Base-by-base conservation (phyloP, 352 stramenopile species). In the Plasmopara muralis region DNA sequence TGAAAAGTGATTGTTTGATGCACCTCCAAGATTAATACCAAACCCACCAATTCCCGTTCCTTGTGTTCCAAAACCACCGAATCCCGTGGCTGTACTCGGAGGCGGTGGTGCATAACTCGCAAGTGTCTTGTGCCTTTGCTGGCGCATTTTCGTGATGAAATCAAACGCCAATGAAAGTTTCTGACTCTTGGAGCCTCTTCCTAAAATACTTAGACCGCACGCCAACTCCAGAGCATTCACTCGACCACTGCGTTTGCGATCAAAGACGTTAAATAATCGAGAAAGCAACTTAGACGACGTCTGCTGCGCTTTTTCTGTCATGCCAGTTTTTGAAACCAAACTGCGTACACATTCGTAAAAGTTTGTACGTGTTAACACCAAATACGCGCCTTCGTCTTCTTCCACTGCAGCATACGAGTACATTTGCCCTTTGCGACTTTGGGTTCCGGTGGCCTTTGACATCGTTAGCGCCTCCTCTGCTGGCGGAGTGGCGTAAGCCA, bases 341-440 rank as follows among this genome's bases (percentile, higher is more conserved):
- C 74, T 89, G 16, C 84, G 84, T 29, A 95, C 83, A 47, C 84
- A 95, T 52, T 89, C 76, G 52, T 95, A 95, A 45, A 93, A 95
- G 55, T 84, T 90, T 31, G 68, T 72, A 16, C 84, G 67, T 6
- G 80, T 88, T 15, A 95, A 66, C 25, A 87, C 68, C 12, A 93
- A 55, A 37, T 91, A 90, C 9, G 77, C 78, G n/a, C 79, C 82
- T 69, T 90, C 77, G 29, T 93, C 82, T 69, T 93, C 82, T 56
- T 90, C 80, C 10, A 90, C 72, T 8, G 71, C 70, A 31, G 76
- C 77, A 44, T 91, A 91, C 35, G 81, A 89, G 42, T 90, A 90
- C 43, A 70, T 76, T 33, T 85, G 72, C 2, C 66, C 61, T 6
- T 53, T 55, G 2, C 67, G 64, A 29, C 66, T 77, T 35, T 83